These are phyloP conservation scores for Metschnikowia drakensbergensis DNA, from an alignment of 805 yeast species.

Conservation along the genomic window DNA sequence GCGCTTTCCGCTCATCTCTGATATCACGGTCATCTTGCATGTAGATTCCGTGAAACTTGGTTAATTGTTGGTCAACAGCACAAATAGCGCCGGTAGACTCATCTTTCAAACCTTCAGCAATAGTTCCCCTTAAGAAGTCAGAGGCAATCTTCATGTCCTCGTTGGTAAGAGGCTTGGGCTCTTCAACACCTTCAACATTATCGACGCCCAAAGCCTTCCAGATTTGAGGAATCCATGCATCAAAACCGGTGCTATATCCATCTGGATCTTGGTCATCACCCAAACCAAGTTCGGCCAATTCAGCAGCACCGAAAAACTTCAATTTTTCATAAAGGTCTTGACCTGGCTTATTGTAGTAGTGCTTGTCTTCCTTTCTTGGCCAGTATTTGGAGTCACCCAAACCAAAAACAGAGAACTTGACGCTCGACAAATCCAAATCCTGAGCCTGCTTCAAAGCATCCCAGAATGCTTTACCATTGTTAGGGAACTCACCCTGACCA, in stretches of 20 bases:
- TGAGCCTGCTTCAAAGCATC: constrained; percentile 59
- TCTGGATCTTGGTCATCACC: constrained; percentile 99
- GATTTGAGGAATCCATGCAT: constrained; percentile 75
- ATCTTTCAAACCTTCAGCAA: constrained; percentile 80
- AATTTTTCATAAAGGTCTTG: constrained; percentile 67
- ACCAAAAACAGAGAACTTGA: constrained; percentile 64
- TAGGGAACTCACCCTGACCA: constrained; percentile 86
- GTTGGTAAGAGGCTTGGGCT: constrained; percentile 87
- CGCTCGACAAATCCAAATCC: constrained; percentile 59
- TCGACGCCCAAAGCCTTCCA: constrained; percentile 92
- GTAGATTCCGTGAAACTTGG: constrained; percentile 96
- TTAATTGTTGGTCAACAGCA: constrained; percentile 87
- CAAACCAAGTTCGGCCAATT: constrained; percentile 70
- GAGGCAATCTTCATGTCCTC: constrained; percentile 93
- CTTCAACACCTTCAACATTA: constrained; percentile 73
- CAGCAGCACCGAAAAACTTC: constrained; percentile 66
- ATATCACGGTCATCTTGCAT: constrained; percentile 98
- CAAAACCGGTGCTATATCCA: constrained; percentile 89
- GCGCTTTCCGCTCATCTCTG: constrained; percentile 86
- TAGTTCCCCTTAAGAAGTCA: constrained; percentile 86
- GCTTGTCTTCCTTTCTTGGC: constrained; percentile 96
- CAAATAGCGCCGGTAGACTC: constrained; percentile 85
- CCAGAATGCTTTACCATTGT: constrained; percentile 76
- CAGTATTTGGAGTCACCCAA: constrained; percentile 85
- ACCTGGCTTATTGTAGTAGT: constrained; percentile 89